Percentiles rank a stretch among this genome's conserved stretches.
Conservation (phyloP, 164 flowering plant genomes). For the Taxillus chinensis region DNA sequence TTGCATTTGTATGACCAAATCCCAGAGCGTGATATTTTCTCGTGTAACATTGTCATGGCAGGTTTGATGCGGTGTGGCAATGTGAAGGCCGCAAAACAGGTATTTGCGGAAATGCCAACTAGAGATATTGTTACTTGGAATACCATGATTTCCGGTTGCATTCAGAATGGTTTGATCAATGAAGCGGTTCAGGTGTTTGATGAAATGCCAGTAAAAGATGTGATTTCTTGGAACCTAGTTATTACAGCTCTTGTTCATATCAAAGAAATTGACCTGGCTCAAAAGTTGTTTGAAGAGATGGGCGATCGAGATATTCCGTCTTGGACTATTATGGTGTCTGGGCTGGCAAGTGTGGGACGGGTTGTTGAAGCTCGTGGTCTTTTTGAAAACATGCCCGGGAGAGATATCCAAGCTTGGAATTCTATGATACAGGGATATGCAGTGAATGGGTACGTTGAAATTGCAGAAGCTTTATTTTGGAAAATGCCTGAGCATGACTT, state of each 20-base stretch:
- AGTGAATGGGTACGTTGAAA: slow-evolving; percentile 23
- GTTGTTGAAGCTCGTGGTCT: slow-evolving; percentile 34
- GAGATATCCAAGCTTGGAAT: slow-evolving; percentile 54
- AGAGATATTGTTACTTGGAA: slow-evolving; percentile 62
- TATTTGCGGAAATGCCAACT: slow-evolving; percentile 34
- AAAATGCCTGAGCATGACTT: slow-evolving; percentile 38
- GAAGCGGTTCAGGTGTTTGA: slow-evolving; percentile 37
- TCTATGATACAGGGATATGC: slow-evolving; percentile 40
- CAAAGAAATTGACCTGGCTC: slow-evolving; percentile 26
- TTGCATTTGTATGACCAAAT: slow-evolving; percentile 30
- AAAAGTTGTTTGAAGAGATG: slow-evolving; percentile 35
- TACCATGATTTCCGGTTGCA: slow-evolving; percentile 51
- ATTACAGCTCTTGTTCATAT: slow-evolving; percentile 33
- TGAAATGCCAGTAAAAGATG: slow-evolving; percentile 37
- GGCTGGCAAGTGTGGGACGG: slow-evolving; percentile 26
- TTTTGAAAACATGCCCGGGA: slow-evolving; percentile 43
- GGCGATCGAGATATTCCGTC: slow-evolving; percentile 35
- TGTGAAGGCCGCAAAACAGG: slow-evolving; percentile 23
- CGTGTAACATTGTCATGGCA: slow-evolving; percentile 46
- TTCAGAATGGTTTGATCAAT: slow-evolving; percentile 28
- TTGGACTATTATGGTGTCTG: slow-evolving; percentile 55
- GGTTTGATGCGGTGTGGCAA: slow-evolving; percentile 47
- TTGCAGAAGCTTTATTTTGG: slow-evolving; percentile 40
- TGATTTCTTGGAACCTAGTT: slow-evolving; percentile 57
- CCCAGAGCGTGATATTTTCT: slow-evolving; percentile 44